Evolutionary conservation across 106 monocot genomes (phyloP).

Genomic region (Acorus gramineus): DNA sequence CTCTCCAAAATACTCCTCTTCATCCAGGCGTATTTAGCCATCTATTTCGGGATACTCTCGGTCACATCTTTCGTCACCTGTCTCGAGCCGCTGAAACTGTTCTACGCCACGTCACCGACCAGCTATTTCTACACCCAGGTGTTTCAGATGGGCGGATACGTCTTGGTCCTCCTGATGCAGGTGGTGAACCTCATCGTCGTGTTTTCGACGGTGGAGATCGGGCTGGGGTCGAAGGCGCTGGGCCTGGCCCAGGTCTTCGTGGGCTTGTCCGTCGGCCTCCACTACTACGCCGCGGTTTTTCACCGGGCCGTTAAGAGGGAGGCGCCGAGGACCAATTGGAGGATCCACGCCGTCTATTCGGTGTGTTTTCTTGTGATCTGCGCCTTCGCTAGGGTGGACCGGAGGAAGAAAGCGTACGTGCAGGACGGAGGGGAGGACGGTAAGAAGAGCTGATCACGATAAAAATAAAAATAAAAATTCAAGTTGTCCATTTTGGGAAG

Average conservation of each 20-base stretch:
- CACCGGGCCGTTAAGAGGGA: conserved; percentile 70
- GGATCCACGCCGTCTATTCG: conserved; percentile 64
- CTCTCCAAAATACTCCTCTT: conserved; percentile 42
- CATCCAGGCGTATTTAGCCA: conserved; percentile 58
- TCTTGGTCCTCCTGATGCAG: conserved; percentile 41
- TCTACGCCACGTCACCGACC: conserved; percentile 54
- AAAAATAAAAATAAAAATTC: too few relatives aligned
- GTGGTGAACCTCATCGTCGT: conserved; percentile 34
- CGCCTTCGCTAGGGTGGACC: conserved; percentile 38
- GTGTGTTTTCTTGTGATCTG: conserved; percentile 61
- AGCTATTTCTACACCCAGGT: conserved; percentile 68
- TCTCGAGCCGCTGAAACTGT: conserved; percentile 66
- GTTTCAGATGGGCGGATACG: conserved; percentile 57
- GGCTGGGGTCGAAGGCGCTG: background rate
- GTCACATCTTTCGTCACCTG: conserved; percentile 46
- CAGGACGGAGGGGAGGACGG: conserved; percentile 31
- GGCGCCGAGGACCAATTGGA: conserved; percentile 71
- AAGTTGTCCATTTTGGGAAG: too few relatives aligned
- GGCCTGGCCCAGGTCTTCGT: conserved; percentile 18
- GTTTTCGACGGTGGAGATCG: conserved; percentile 19
- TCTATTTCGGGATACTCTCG: conserved; percentile 73
- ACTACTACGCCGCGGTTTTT: conserved; percentile 79
- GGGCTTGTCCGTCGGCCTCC: conserved; percentile 62
- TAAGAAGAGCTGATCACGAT: conserved; percentile 45
- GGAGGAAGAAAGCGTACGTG: conserved; percentile 64